Evolutionary conservation across 2,329 filamentous ascomycete species (phyloP), one percentile per base, ranked within the genome.

Genomic region (Colletotrichum spinosum): DNA sequence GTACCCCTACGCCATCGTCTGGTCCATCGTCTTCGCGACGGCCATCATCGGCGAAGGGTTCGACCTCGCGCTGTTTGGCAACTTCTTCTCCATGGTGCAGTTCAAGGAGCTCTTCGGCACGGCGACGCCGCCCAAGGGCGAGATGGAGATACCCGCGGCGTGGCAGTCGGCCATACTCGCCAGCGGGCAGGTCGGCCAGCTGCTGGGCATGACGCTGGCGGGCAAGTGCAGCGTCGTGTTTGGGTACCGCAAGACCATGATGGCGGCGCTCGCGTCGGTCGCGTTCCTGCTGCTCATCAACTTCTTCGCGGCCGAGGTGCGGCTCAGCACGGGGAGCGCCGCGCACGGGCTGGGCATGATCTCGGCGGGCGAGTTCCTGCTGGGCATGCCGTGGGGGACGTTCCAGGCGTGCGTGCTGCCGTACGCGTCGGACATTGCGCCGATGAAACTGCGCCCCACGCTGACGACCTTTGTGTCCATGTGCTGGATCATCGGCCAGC

Each of bases 401-500:
- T 71, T 81, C 62, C 74, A 76, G 44, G 78, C 74, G 0, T 70
- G 80, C 12, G 72, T 72, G 0, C 72, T 76, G 0, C 73, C 78
- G 0, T 80, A 81, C 59, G 77, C 77, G 1, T 78, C 79, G 1
- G 79, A 81, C 42, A 66, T 73, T 13, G 66, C 63, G 3, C 69
- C 69, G 35, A 57, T 65, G 74, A 79, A 74, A 6, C 73, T 81
- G 3, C 72, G 78, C 9, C 72, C 72, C 2, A 78, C 78, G 33
- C 71, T 81, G 2, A 78, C 77, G 0, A 75, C 73, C 0, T 78
- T 79, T 60, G 72, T 77, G 48, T 81, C 80, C 56, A 70, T 81
- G 62, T 80, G 77, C 62, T 80, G 78, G 74, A 73, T 76, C 11
- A 73, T 79, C 35, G 80, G 80, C 5, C 78, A 81, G 61, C 68